A percentile compares a stretch with the other conserved stretches of the same genome.
These are phyloP conservation scores for Colletotrichum navitas DNA, from an alignment of 2,329 filamentous ascomycete species.

Conservation along the genomic window DNA sequence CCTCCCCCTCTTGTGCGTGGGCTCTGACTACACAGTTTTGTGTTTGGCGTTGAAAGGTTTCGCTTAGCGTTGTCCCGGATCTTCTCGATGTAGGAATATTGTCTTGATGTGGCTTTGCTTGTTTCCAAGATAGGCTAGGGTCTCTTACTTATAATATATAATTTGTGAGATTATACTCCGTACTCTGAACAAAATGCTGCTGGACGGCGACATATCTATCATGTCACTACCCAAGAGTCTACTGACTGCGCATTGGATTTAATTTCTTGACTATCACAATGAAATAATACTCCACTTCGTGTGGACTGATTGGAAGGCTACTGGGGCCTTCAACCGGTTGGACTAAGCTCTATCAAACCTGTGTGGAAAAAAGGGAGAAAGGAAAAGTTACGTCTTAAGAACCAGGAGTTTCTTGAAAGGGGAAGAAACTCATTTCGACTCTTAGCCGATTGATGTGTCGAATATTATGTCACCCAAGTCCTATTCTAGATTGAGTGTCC, in stretches of 20 bases:
- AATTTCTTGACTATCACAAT: too few relatives aligned
- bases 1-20: not conserved
- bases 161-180: constrained; percentile 27
- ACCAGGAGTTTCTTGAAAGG: too few relatives aligned
- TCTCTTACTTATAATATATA: constrained; percentile 36
- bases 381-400: too few relatives aligned
- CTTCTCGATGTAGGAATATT: constrained; percentile 18
- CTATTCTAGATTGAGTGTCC: too few relatives aligned
- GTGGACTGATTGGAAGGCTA: too few relatives aligned
- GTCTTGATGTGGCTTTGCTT: not conserved
- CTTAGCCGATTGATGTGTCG: too few relatives aligned
- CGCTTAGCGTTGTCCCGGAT: not conserved
- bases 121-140: not conserved
- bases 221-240: not conserved
- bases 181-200: not conserved
- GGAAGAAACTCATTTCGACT: too few relatives aligned
- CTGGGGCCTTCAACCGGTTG: too few relatives aligned
- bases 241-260: not conserved
- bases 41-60: constrained; percentile 25
- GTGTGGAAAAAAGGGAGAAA: too few relatives aligned
- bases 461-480: too few relatives aligned
- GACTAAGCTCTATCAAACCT: too few relatives aligned
- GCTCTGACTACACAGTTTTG: not conserved
- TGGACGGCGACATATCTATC: not conserved
- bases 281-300: too few relatives aligned